Conservation (phyloP, 371 early-diverging fungal species). For the Dentiscutata heterogama region DNA sequence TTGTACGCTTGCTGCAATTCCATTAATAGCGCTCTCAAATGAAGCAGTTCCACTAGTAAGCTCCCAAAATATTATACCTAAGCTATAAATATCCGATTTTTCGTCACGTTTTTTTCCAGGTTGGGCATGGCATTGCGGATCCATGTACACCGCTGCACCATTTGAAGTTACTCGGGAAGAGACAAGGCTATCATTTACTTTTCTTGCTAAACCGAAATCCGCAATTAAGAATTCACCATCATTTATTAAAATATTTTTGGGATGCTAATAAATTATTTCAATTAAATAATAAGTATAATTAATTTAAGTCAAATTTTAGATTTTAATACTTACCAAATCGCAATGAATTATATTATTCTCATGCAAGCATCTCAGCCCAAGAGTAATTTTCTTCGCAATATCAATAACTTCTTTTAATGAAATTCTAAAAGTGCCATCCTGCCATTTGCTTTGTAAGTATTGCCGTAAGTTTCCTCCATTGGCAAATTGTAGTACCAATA, state of each 20-base stretch:
- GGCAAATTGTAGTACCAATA: no score
- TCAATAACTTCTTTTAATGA: no score
- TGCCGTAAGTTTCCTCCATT: no score
- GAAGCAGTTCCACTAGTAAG: neutral
- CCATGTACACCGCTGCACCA: neutral
- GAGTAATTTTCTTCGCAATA: no score
- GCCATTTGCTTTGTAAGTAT: no score
- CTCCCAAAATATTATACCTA: conserved; percentile 32
- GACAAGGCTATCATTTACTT: no score
- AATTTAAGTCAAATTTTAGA: no score
- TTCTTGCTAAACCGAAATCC: conserved; percentile 21
- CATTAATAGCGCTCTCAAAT: neutral
- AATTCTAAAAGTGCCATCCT: no score
- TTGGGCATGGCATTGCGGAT: neutral
- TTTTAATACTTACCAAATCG: no score
- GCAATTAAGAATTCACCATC: neutral
- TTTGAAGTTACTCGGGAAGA: neutral
- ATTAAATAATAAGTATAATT: neutral
- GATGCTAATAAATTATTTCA: neutral
- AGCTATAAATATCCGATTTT: conserved; percentile 23
- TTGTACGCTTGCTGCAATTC: neutral
- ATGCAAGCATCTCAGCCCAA: no score
- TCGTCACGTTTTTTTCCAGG: neutral
- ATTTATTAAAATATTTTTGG: conserved; percentile 20
- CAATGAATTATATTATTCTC: no score